Percentiles rank a stretch among this genome's conserved stretches.
Conservation (phyloP, 2,329 filamentous ascomycete genomes). For the Alternaria panax region DNA sequence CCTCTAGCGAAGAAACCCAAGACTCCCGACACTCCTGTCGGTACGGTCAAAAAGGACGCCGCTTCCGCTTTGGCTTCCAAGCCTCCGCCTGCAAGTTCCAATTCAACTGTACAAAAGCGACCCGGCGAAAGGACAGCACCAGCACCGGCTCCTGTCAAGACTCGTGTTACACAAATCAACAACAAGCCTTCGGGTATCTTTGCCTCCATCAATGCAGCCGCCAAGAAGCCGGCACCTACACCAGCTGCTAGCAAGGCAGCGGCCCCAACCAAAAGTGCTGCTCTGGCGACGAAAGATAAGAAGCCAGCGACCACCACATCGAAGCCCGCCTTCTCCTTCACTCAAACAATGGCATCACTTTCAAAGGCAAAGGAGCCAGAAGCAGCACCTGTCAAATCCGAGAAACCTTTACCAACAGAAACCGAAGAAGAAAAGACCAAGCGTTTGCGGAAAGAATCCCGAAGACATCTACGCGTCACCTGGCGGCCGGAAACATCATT, state of each 20-base stretch:
- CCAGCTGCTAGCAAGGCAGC: slow-evolving; percentile 31
- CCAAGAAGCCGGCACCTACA: slow-evolving; percentile 51
- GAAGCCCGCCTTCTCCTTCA: slow-evolving; percentile 50
- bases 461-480: slow-evolving; percentile 72
- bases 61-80: slow-evolving; percentile 15
- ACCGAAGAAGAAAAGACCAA: slow-evolving; percentile 72
- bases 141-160: slow-evolving; percentile 37
- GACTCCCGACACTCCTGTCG: slow-evolving; percentile 27
- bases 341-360: slow-evolving; percentile 51
- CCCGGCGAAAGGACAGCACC: slow-evolving; percentile 38
- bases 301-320: slow-evolving; percentile 34
- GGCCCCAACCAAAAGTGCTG: slow-evolving; percentile 36
- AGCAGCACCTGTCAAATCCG: slow-evolving; percentile 57
- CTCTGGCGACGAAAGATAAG: slow-evolving; percentile 35
- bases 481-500: slow-evolving; percentile 74
- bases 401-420: slow-evolving; percentile 64
- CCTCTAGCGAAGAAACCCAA: slow-evolving; percentile 41
- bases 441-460: slow-evolving; percentile 74
- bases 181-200: slow-evolving; percentile 57
- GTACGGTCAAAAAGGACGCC: slow-evolving; percentile 29
- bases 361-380: slow-evolving; percentile 63
- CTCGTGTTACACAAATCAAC: slow-evolving; percentile 47
- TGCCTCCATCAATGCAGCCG: slow-evolving; percentile 54
- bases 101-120: slow-evolving; percentile 32
- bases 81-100: slow-evolving; percentile 15